phyloP scores from a whole-genome alignment of 1,284 basidiomycete species.

The Trichosporon sp. region DNA sequence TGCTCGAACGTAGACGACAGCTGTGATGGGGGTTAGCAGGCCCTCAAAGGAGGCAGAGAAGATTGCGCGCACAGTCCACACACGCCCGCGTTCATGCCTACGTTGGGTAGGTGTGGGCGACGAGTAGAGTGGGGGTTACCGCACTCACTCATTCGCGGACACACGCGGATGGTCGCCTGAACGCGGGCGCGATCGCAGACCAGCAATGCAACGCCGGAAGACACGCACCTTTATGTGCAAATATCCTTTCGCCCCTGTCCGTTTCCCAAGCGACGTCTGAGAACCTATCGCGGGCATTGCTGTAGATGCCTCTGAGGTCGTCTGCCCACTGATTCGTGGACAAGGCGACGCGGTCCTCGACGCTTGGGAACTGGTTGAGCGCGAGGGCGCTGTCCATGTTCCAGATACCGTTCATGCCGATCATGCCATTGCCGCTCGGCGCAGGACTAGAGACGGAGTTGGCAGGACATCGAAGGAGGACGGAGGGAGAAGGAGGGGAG shows the following conservation, averaged over 20 bases:
- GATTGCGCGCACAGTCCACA: slow-evolving; percentile 14
- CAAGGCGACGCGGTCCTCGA: slow-evolving; percentile 42
- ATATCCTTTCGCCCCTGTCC: slow-evolving; percentile 59
- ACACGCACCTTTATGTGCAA: slow-evolving; percentile 53
- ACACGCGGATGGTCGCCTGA: not conserved
- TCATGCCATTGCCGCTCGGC: slow-evolving; percentile 20
- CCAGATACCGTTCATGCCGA: slow-evolving; percentile 18
- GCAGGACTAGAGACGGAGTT: slow-evolving; percentile 15
- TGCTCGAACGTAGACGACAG: slow-evolving; percentile 90
- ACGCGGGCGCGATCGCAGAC: not conserved
- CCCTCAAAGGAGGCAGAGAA: not conserved
- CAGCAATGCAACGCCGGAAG: no score
- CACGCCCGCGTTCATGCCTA: not conserved
- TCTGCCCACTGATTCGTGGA: slow-evolving; percentile 66
- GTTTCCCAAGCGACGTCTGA: slow-evolving; percentile 92
- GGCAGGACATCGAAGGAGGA: slow-evolving; percentile 17
- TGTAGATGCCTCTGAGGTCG: slow-evolving; percentile 74
- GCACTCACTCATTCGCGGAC: not conserved
- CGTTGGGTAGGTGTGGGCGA: not conserved
- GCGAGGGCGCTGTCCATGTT: slow-evolving; percentile 22
- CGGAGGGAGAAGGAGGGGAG: slow-evolving; percentile 6
- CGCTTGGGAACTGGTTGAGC: slow-evolving; percentile 30
- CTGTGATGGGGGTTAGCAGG: slow-evolving; percentile 57
- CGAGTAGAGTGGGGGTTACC: not conserved
- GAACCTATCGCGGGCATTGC: slow-evolving; percentile 77